Evolutionary conservation across 768 basidiomycete species (phyloP), one percentile per base, ranked within the genome.

Genomic region (Lepiota brunneoincarnata): DNA sequence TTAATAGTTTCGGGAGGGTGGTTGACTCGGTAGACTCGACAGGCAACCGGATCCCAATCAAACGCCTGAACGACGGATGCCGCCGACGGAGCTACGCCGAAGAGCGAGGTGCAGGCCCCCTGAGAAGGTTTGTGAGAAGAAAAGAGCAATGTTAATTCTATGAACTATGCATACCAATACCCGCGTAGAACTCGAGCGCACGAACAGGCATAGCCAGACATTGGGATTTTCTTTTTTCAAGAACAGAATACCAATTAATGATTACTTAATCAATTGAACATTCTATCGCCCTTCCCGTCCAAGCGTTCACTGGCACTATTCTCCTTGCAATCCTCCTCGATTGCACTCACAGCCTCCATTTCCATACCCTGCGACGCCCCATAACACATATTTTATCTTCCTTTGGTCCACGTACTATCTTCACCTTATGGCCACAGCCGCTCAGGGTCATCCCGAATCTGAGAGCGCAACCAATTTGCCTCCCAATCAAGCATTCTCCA

Each of bases 21-120:
- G 67, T 91, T 91, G 17, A 77, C 74, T 17, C 68, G 68, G 66
- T 93, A 92, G 15, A 89, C 88, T 50, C 76, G 76, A 59, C 83
- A 86, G 34, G 88, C 88, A 17, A 73, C 75, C 59, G 83, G 87
- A 70, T 91, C 89, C 88, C 89, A 91, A 65, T 92, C 91, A 63
- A 85, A 90, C n/a, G 90, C 88, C 56, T 78, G 79, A 4, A 84
- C 69, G 28, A 88, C 75, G 0, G 67, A n/a, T 60, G 4, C 73
- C 82, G 17, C 72, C 60, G 41, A 80, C 68, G 9, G 60, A 63
- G 60, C 82, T 84, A 47, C 80, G 75, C 41, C 69, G 62, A 15
- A 92, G 73, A 5, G 89, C 89, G 21, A 80, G 72, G 71, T 89
- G 86, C 4, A 92, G 72, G 6, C 90, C 90, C 21, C 89, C 90